phyloP scores from a whole-genome alignment of 108 stramenopile species.

The Fragilaria radians region DNA sequence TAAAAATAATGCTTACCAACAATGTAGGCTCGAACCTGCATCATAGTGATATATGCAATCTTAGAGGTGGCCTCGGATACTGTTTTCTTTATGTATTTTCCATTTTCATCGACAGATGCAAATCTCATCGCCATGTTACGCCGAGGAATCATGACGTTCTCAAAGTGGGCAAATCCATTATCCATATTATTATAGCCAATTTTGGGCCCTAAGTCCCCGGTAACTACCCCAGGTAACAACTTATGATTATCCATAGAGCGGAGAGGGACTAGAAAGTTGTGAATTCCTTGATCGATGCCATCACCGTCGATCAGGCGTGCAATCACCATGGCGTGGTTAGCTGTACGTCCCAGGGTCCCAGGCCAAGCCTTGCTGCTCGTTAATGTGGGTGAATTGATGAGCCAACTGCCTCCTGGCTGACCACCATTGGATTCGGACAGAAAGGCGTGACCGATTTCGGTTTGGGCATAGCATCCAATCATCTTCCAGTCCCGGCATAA shows the following conservation, averaged over 20 bases:
- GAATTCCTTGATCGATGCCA: slow-evolving; percentile 78
- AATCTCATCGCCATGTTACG: slow-evolving; percentile 94
- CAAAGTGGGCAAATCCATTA: slow-evolving; percentile 89
- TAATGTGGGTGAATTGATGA: slow-evolving; percentile 83
- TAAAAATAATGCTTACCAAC: slow-evolving; percentile 4
- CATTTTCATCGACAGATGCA: slow-evolving; percentile 63
- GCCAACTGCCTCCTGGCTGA: slow-evolving; percentile 57
- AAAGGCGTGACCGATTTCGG: slow-evolving; percentile 87
- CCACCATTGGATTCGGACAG: slow-evolving; percentile 60
- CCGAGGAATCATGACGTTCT: slow-evolving; percentile 80
- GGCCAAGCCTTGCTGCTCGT: slow-evolving; percentile 95
- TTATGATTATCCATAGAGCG: slow-evolving; percentile 74
- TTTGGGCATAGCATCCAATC: slow-evolving; percentile 90
- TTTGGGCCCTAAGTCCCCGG: slow-evolving; percentile 96
- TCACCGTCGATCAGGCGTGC: slow-evolving; percentile 89
- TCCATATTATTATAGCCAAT: slow-evolving; percentile 97
- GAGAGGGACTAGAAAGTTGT: slow-evolving; percentile 92
- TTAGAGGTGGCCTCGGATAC: slow-evolving; percentile 72
- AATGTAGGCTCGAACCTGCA: slow-evolving; percentile 91
- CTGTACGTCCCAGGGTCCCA: slow-evolving; percentile 88
- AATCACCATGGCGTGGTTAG: slow-evolving; percentile 96
- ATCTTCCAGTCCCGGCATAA: slow-evolving; percentile 88
- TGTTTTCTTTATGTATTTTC: slow-evolving; percentile 50
- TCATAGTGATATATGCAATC: slow-evolving; percentile 93
- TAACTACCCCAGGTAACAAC: slow-evolving; percentile 79